Conservation (phyloP, 768 basidiomycete genomes). For the Gymnopilus dilepis region DNA sequence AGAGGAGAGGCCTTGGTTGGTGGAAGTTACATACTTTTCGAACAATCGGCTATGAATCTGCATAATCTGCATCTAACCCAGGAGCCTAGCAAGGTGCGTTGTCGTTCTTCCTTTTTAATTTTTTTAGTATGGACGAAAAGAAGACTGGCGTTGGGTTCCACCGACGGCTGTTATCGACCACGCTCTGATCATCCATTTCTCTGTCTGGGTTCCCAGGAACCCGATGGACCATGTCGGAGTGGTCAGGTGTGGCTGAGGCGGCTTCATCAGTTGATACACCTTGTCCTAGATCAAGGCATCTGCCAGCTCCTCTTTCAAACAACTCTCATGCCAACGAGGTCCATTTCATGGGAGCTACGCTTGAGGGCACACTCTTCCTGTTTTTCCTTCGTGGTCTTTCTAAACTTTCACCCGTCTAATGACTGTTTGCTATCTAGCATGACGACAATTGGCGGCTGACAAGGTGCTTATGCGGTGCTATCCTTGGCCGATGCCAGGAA, state of each 20-base stretch:
- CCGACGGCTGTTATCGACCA: constrained; percentile 56
- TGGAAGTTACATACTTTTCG: constrained; percentile 86
- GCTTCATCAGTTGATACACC: constrained; percentile 89
- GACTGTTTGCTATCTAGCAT: constrained; percentile 40
- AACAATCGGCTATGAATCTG: constrained; percentile 57
- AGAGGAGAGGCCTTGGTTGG: constrained; percentile 81
- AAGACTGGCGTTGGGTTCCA: constrained; percentile 87
- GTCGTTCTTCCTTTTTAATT: constrained; percentile 11
- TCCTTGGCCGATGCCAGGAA: constrained; percentile 73
- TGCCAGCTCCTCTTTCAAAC: constrained; percentile 62
- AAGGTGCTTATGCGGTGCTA: constrained; percentile 84
- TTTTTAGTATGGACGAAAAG: constrained; percentile 73
- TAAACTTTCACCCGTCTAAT: constrained; percentile 15
- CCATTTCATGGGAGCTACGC: constrained; percentile 86
- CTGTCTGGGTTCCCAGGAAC: constrained; percentile 10
- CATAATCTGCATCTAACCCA: constrained; percentile 55
- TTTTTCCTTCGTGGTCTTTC: constrained; percentile 21
- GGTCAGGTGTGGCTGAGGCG: constrained; percentile 30
- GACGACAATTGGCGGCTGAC: constrained; percentile 68
- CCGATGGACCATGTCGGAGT: constrained; percentile 19
- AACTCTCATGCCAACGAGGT: constrained; percentile 81
- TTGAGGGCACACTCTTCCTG: constrained; percentile 70
- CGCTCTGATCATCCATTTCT: constrained; percentile 20
- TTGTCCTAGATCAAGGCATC: constrained; percentile 71
- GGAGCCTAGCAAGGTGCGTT: constrained; percentile 59